A percentile compares a stretch with the other conserved stretches of the same genome.
Evolutionary conservation across 2,329 filamentous ascomycete genomes (phyloP).

Genomic region (Thielaviopsis musarum): DNA sequence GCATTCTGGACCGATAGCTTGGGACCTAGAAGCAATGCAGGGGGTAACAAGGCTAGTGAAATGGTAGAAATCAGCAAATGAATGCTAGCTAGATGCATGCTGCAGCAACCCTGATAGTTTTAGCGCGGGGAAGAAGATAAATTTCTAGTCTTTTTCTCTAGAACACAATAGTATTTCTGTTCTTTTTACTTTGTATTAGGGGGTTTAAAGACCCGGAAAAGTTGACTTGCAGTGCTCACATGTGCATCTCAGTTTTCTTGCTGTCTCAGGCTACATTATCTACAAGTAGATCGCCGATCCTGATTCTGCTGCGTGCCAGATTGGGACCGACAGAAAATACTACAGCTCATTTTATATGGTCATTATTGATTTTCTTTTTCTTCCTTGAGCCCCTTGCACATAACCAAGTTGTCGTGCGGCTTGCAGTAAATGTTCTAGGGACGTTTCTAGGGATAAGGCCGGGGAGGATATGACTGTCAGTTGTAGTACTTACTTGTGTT

Average conservation of each 20-base stretch:
- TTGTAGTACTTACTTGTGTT: too few species aligned
- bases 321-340: not conserved
- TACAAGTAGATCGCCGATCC: not conserved
- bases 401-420: not conserved
- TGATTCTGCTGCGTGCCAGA: not conserved
- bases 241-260: too few species aligned
- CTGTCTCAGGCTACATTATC: not conserved
- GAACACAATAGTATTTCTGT: too few species aligned
- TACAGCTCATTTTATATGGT: not conserved
- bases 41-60: not conserved
- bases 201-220: too few species aligned
- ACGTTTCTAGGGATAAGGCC: too few species aligned
- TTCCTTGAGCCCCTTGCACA: not conserved
- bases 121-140: not conserved
- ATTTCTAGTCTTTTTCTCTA: too few species aligned
- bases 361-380: not conserved
- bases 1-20: not conserved
- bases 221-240: too few species aligned
- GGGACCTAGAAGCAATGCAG: not conserved
- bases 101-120: not conserved
- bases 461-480: too few species aligned
- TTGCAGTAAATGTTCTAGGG: too few species aligned
- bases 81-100: not conserved
- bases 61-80: too few species aligned
- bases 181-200: too few species aligned